phyloP scores from a whole-genome alignment of 2,329 filamentous ascomycete species.

The Cladosporium sp. region DNA sequence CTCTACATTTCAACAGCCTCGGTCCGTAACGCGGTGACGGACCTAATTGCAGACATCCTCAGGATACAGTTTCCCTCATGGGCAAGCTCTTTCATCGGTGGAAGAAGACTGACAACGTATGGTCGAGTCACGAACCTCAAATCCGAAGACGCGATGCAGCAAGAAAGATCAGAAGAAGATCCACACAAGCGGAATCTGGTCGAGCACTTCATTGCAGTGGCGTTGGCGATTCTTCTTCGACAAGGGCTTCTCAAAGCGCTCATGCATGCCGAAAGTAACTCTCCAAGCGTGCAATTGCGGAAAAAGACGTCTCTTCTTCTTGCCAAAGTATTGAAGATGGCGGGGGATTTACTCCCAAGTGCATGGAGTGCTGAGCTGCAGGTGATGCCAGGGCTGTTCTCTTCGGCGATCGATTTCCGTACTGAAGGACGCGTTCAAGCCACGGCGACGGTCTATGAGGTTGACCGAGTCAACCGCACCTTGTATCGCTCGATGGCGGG shows the following conservation, averaged over 20 bases:
- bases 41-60: slow-evolving; percentile 76
- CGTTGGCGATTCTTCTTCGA: slow-evolving; percentile 79
- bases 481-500: slow-evolving; percentile 70
- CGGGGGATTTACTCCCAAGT: slow-evolving; percentile 76
- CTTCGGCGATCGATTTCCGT: slow-evolving; percentile 67
- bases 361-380: slow-evolving; percentile 81
- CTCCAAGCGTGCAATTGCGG: slow-evolving; percentile 65
- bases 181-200: slow-evolving; percentile 71
- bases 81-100: slow-evolving; percentile 93
- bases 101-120: slow-evolving; percentile 88
- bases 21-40: slow-evolving; percentile 72
- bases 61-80: slow-evolving; percentile 91
- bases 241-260: slow-evolving; percentile 60
- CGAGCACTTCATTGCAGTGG: slow-evolving; percentile 86
- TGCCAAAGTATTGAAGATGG: slow-evolving; percentile 84
- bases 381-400: slow-evolving; percentile 78
- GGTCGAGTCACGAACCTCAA: slow-evolving; percentile 86
- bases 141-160: slow-evolving; percentile 48
- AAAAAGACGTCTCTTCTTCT: slow-evolving; percentile 87
- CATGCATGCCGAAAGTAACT: slow-evolving; percentile 60
- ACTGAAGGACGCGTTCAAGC: slow-evolving; percentile 71
- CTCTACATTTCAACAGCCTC: slow-evolving; percentile 54
- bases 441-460: slow-evolving; percentile 90
- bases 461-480: slow-evolving; percentile 93
- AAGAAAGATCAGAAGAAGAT: slow-evolving; percentile 60